Conservation (phyloP, 2,329 filamentous ascomycete genomes). For the Cordyceps sp. region DNA sequence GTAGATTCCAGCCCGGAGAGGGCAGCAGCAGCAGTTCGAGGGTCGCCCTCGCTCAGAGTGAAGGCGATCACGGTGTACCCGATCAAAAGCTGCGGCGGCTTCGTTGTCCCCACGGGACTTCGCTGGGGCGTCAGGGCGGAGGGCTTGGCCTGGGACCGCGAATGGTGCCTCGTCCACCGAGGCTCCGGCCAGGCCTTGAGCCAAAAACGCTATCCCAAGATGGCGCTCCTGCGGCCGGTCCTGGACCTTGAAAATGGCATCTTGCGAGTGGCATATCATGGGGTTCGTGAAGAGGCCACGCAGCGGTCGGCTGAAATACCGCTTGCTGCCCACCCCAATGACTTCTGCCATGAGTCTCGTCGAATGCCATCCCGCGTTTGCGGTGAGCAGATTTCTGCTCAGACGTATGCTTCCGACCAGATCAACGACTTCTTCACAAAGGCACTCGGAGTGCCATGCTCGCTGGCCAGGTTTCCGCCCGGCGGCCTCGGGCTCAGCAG, state of each 20-base stretch:
- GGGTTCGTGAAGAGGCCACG: too few species aligned
- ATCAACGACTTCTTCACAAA: conserved; percentile 66
- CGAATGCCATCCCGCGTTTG: conserved; percentile 54
- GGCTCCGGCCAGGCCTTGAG: conserved; percentile 72
- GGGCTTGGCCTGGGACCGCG: conserved; percentile 83
- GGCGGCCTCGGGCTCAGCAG: conserved; percentile 40
- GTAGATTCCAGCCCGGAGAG: not conserved
- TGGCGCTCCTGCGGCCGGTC: conserved; percentile 65
- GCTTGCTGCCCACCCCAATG: conserved; percentile 48
- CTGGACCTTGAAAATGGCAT: conserved; percentile 55
- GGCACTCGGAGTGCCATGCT: conserved; percentile 62
- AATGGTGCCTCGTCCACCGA: conserved; percentile 87
- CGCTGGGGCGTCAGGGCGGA: conserved; percentile 67
- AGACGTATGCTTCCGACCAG: conserved; percentile 47
- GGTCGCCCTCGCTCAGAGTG: conserved; percentile 19
- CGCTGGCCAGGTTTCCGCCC: conserved; percentile 68
- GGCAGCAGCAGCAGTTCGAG: too few species aligned
- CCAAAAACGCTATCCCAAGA: conserved; percentile 75
- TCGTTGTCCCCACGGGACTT: conserved; percentile 42
- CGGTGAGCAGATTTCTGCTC: conserved; percentile 58
- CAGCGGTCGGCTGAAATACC: conserved; percentile 31
- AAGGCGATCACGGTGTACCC: conserved; percentile 64
- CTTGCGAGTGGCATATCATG: conserved; percentile 42
- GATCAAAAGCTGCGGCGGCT: conserved; percentile 86
- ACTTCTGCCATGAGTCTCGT: conserved; percentile 28